Conservation (phyloP, 306 rosid genomes). For the Crotalaria pallida region DNA sequence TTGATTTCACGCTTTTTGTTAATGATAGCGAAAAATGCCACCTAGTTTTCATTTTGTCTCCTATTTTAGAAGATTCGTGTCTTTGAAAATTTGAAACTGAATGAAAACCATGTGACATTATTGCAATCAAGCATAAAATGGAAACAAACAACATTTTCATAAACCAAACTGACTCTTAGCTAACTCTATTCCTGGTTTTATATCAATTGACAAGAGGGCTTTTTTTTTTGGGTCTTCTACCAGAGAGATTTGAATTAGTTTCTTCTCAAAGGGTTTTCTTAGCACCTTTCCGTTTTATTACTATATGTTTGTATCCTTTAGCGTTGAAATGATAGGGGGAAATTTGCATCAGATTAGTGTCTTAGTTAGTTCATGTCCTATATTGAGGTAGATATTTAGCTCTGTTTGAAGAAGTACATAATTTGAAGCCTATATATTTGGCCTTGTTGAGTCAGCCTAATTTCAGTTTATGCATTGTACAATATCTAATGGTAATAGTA, state of each 20-base stretch:
- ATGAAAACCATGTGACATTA: too few relatives aligned
- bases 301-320: slow-evolving; percentile 11
- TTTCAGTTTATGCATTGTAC: slow-evolving; percentile 18
- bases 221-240: slow-evolving; percentile 37
- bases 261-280: not conserved
- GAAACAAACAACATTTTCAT: too few relatives aligned
- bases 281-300: slow-evolving; percentile 15
- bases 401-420: slow-evolving; percentile 12
- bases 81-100: too few relatives aligned
- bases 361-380: not conserved
- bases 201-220: slow-evolving; percentile 40
- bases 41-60: too few relatives aligned
- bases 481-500: not conserved
- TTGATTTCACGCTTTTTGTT: too few relatives aligned
- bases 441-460: not conserved
- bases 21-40: too few relatives aligned
- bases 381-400: slow-evolving; percentile 21
- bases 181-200: not conserved
- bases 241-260: slow-evolving; percentile 12
- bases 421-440: not conserved
- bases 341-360: slow-evolving; percentile 2
- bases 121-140: too few relatives aligned
- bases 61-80: too few relatives aligned
- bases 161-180: slow-evolving; percentile 34
- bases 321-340: not conserved